phyloP scores from a whole-genome alignment of 169 alveolate genomes.

The Cryptosporidium bovis region DNA sequence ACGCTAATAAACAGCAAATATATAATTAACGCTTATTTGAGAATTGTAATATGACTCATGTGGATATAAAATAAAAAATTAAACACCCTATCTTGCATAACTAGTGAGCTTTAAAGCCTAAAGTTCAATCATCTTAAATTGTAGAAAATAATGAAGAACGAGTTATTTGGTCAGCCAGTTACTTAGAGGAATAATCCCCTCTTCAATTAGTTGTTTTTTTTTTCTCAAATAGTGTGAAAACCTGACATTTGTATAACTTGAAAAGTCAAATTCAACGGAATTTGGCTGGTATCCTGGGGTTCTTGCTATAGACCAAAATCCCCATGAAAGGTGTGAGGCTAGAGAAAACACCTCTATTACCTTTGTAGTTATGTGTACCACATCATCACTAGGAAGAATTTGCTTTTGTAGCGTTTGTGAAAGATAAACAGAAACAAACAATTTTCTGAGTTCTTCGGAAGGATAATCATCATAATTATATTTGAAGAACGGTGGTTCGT shows the following conservation, averaged over 20 bases:
- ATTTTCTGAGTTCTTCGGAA: slow-evolving; percentile 79
- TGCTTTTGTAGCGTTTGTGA: slow-evolving; percentile 77
- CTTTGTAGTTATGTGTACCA: slow-evolving; percentile 76
- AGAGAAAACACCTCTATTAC: slow-evolving; percentile 80
- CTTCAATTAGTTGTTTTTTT: slow-evolving; percentile 41
- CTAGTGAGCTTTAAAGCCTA: background rate
- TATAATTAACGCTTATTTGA: no score
- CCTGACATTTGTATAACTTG: slow-evolving; percentile 69
- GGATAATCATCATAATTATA: slow-evolving; percentile 77
- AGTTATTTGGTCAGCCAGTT: background rate
- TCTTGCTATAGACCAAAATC: slow-evolving; percentile 81
- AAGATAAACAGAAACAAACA: slow-evolving; percentile 80
- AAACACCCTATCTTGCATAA: background rate
- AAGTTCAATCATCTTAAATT: background rate
- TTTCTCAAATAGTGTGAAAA: slow-evolving; percentile 36
- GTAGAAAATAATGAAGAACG: background rate
- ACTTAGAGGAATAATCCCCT: slow-evolving; percentile 37
- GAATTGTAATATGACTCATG: no score
- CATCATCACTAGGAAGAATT: slow-evolving; percentile 54
- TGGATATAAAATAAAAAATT: no score
- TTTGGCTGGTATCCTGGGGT: slow-evolving; percentile 73
- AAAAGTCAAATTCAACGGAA: slow-evolving; percentile 77
- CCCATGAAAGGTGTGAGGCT: slow-evolving; percentile 82
- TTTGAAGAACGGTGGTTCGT: slow-evolving; percentile 79
- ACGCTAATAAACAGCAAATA: no score